phyloP scores from a whole-genome alignment of 148 eudicot genomes.

The Chenopodium album region DNA sequence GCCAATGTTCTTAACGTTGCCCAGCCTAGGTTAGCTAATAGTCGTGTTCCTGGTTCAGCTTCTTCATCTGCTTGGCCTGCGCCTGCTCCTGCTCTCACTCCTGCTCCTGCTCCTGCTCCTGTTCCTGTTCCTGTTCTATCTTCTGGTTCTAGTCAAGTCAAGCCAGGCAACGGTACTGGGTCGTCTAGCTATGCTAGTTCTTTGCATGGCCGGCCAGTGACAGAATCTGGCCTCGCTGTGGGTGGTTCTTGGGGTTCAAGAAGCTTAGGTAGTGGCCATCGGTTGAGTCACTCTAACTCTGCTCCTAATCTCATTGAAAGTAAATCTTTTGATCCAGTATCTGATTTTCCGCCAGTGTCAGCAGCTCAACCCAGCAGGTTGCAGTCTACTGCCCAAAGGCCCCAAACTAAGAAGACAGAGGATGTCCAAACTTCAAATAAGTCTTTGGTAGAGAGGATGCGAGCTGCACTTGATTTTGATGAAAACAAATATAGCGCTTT shows the following conservation, averaged over 20 bases:
- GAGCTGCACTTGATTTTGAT: conserved; percentile 64
- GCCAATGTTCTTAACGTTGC: conserved; percentile 37
- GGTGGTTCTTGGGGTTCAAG: conserved; percentile 42
- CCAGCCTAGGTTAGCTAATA: conserved; percentile 49
- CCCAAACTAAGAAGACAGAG: conserved; percentile 40
- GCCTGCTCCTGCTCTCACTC: conserved; percentile 18
- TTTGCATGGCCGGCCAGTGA: conserved; percentile 38
- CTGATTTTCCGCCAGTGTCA: conserved; percentile 87
- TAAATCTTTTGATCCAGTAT: conserved; percentile 45
- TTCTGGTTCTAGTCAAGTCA: conserved; percentile 43
- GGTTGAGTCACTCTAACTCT: conserved; percentile 64
- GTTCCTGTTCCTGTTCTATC: conserved; percentile 11
- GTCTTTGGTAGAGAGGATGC: conserved; percentile 86
- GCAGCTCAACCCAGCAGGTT: conserved; percentile 46
- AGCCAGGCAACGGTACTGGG: conserved; percentile 30
- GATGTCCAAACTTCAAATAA: conserved; percentile 83
- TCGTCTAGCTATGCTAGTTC: conserved; percentile 51
- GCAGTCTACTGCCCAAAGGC: conserved; percentile 27
- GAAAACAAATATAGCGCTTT: conserved; percentile 68
- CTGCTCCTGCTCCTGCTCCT: conserved; percentile 2
- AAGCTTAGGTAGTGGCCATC: conserved; percentile 36
- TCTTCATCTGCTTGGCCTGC: conserved; percentile 23
- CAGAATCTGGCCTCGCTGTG: neutral
- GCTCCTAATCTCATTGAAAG: conserved; percentile 57
- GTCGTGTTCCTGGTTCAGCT: conserved; percentile 32